Base-by-base conservation (phyloP, 2,329 filamentous ascomycete genomes). In the Pezicula neosporulosa region DNA sequence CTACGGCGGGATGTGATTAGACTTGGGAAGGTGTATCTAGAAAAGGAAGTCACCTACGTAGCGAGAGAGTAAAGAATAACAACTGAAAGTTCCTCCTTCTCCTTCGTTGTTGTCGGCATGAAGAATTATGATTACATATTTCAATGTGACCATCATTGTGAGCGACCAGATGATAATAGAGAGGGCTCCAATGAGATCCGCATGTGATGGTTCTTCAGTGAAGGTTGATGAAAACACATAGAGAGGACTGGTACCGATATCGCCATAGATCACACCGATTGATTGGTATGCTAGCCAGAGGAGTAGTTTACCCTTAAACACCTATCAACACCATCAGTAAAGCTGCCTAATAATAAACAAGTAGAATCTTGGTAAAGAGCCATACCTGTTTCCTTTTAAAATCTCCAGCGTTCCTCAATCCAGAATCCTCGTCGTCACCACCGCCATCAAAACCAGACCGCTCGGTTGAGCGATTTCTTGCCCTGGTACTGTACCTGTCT, bases 191-290 rank as follows among this genome's bases (percentile, higher is more conserved):
- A 86, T 70, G 3, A 87, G 70, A 56, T 86, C 79, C 16, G 78
- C 69, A 57, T 77, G 74, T 8, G 69, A 72, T 0, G 82, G 83
- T 13, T 74, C 66, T 2, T 69, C 65, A 24, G 73, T 70, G 61
- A 88, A 88, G 1, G 81, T 86, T 13, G 80, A 83, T 27, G 82
- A 86, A 66, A 72, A 87, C 15, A 87, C 84, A 61, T 88, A 87
- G 19, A 88, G 78, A 18, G 83, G 84, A 54, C 77, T 82, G 24
- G 76, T 78, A 52, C 83, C 84, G 60, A 87, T 85, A 56, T 87
- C 84, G 28, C 84, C 84, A 54, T 87, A 87, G 49, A 87, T 86
- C 41, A 85, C 81, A 44, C 83, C 83, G 21, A 77, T 77, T 3
- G 77, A 81, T 66, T 86, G 82, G 62, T 85, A 86, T 15, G 81